Evolutionary conservation across 1,139 yeast genomes (phyloP).

Genomic region (Magnusiomyces suaveolens): DNA sequence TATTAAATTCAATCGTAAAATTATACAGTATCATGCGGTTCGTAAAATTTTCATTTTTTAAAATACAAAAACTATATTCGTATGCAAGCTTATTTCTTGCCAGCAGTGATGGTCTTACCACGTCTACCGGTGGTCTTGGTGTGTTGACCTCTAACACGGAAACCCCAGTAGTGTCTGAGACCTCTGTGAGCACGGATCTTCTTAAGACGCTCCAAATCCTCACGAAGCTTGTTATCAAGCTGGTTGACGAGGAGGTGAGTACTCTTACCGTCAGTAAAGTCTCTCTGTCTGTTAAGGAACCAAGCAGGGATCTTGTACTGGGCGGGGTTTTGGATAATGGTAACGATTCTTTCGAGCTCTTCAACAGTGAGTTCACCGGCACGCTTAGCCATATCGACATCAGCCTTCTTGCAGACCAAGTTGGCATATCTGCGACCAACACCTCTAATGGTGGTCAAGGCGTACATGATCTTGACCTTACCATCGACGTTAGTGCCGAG

Average conservation of each 20-base stretch:
- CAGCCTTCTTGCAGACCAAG: constrained; percentile 99
- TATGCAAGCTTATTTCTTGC: too few species aligned
- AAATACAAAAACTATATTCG: too few species aligned
- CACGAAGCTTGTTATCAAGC: constrained; percentile 99
- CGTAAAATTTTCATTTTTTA: too few species aligned
- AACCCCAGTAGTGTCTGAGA: constrained; percentile 99
- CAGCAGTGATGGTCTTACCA: constrained; percentile 46
- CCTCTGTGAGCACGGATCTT: constrained; percentile 99
- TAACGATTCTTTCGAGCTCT: constrained; percentile 99
- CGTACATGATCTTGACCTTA: constrained; percentile 99
- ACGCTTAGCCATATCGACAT: constrained; percentile 95
- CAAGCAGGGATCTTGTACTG: constrained; percentile 99
- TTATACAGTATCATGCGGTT: too few species aligned
- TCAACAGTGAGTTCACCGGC: constrained; percentile 99
- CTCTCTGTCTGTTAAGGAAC: constrained; percentile 99
- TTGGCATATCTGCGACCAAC: constrained; percentile 99
- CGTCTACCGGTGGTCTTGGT: constrained; percentile 99
- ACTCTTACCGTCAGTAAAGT: constrained; percentile 97
- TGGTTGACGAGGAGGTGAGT: constrained; percentile 98
- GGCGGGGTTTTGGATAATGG: constrained; percentile 99
- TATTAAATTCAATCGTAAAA: too few species aligned
- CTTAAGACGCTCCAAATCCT: constrained; percentile 98
- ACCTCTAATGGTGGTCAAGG: constrained; percentile 99
- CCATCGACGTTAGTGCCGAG: constrained; percentile 99
- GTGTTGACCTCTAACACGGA: constrained; percentile 95